Percentiles rank a stretch among this genome's conserved stretches.
phyloP scores from a whole-genome alignment of 148 eudicot species.

The Rhododendron molle region DNA sequence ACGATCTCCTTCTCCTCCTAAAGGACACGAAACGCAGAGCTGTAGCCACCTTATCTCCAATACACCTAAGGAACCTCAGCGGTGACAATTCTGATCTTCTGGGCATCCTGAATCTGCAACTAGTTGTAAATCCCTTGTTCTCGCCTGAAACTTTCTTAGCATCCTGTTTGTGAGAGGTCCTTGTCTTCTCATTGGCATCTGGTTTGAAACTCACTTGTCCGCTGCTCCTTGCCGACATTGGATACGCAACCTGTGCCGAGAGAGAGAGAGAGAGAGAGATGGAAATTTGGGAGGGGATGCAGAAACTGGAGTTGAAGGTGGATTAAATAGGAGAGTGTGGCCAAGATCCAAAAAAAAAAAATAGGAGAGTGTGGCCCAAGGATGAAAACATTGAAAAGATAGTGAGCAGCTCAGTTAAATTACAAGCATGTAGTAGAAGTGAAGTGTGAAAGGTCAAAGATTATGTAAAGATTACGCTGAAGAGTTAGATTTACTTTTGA shows the following conservation, averaged over 20 bases:
- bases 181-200: not conserved
- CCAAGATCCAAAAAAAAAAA: too few relatives aligned
- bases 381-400: not conserved
- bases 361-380: not conserved
- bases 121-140: not conserved
- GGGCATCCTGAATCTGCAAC: not conserved
- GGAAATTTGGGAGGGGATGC: not conserved
- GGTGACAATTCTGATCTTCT: not conserved
- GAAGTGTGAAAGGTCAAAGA: not conserved
- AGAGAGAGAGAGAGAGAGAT: slow-evolving; percentile 2
- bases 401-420: not conserved
- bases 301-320: not conserved
- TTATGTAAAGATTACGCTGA: not conserved
- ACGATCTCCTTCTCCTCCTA: slow-evolving; percentile 12
- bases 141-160: not conserved
- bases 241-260: not conserved
- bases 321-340: not conserved
- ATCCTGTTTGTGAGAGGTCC: not conserved
- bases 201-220: not conserved
- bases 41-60: not conserved
- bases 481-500: not conserved
- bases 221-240: slow-evolving; percentile 1
- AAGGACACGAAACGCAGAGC: not conserved
- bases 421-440: not conserved
- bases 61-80: not conserved